Base-by-base conservation (phyloP, 208 protist species). In the Leishmania gerbilli region DNA sequence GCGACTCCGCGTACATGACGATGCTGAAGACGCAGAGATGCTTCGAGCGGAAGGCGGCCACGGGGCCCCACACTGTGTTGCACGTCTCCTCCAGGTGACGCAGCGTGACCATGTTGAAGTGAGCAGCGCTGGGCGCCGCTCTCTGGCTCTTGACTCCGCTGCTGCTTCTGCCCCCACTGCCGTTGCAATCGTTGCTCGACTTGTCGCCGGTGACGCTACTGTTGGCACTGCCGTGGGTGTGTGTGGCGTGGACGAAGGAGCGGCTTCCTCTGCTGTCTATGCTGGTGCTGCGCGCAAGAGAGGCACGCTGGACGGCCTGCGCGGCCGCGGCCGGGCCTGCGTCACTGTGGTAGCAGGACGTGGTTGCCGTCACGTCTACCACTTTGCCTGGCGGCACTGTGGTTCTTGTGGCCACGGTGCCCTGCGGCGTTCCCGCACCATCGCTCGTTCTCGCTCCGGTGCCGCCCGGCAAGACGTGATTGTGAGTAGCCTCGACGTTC, bases 11-110 rank as follows among this genome's bases (percentile, higher is more conserved):
- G 82, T 90, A 90, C 60, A 97, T 93, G 74, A 92, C 79, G 17
- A 87, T 91, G 72, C 82, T 93, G 84, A 97, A 97, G 47, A 95
- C 79, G 58, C 89, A 94, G 15, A 92, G 84, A 65, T 95, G 88
- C 74, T 89, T 89, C 3, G 92, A 97, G 55, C 79, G 84, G 69
- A 97, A 97, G 34, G 80, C 81, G 19, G 87, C 90, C 27, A 88
- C 77, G 0, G 88, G 88, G 31, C 84, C 91, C 27, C 84, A 74
- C 71, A 89, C 91, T 7, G 79, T 85, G 85, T 96, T 96, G 83
- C 91, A 95, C 19, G 76, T 84, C 5, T 84, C 55, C 24, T 84
- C 76, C 24, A 96, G 67, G n/a, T 86, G 49, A 19, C 88, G 88
- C 27, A 92, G 74, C 19, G 80, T 82, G 21, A 80, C 79, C 24